Evolutionary conservation across 768 basidiomycete genomes (phyloP).

Genomic region (Tubosaeta sp.): DNA sequence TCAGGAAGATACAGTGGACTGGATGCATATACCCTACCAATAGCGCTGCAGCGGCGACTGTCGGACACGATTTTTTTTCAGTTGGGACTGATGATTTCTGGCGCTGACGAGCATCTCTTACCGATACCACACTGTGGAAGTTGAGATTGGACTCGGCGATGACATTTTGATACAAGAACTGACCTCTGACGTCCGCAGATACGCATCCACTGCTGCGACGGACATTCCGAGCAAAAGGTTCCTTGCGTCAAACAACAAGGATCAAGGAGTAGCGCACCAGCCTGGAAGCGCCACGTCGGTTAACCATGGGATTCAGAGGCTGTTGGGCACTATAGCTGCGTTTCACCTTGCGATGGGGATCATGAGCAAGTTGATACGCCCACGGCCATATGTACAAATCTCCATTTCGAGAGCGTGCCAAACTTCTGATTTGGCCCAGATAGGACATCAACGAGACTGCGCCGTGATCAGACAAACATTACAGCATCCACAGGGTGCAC

Average conservation of each 20-base stretch:
- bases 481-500: no score
- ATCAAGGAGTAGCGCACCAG: no score
- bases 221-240: background rate
- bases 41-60: slow-evolving; percentile 12
- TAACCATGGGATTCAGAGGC: background rate
- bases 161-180: background rate
- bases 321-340: background rate
- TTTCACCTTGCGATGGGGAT: background rate
- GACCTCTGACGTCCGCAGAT: background rate
- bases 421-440: background rate
- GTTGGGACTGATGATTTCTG: background rate
- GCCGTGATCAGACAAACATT: no score
- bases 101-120: background rate
- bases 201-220: background rate
- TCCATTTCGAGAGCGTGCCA: background rate
- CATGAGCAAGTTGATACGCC: background rate
- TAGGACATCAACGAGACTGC: no score
- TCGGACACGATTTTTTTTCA: background rate
- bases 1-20: background rate
- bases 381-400: background rate
- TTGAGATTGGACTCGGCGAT: background rate
- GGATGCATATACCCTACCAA: background rate
- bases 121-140: background rate
- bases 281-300: background rate
- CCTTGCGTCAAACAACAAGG: background rate